phyloP scores from a whole-genome alignment of 352 stramenopile species.

The Globisporangium mamillatum region DNA sequence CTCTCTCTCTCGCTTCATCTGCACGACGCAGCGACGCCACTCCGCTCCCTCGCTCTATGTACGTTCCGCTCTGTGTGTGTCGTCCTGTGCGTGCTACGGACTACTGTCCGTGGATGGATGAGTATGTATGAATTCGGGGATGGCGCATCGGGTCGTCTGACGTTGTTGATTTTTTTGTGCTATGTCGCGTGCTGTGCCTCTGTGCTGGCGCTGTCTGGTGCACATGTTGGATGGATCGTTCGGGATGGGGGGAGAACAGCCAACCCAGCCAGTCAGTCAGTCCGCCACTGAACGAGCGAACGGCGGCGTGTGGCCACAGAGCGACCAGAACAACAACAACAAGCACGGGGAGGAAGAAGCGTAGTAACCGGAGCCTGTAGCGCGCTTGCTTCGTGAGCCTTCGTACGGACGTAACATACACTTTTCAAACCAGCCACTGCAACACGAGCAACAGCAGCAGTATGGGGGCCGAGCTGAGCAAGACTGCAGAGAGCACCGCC shows the following conservation, averaged over 20 bases:
- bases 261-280: background rate
- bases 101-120: background rate
- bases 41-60: constrained; percentile 7
- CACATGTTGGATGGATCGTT: background rate
- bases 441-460: constrained; percentile 6
- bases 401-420: constrained; percentile 1
- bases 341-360: background rate
- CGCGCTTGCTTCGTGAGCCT: background rate
- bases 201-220: background rate
- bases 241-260: constrained; percentile 1
- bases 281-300: background rate
- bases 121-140: background rate
- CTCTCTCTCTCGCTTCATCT: constrained; percentile 6
- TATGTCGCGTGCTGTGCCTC: background rate
- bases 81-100: background rate
- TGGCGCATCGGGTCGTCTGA: background rate
- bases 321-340: background rate
- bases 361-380: background rate
- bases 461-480: constrained; percentile 77
- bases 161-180: background rate
- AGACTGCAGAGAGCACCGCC: constrained; percentile 28
- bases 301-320: background rate
- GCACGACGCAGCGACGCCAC: constrained; percentile 4
- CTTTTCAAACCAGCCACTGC: constrained; percentile 4
- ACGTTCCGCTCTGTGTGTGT: background rate